Percentiles rank a stretch among this genome's conserved stretches.
Evolutionary conservation across 148 eudicot species (phyloP).

Genomic region (Hydrangea macrophylla): DNA sequence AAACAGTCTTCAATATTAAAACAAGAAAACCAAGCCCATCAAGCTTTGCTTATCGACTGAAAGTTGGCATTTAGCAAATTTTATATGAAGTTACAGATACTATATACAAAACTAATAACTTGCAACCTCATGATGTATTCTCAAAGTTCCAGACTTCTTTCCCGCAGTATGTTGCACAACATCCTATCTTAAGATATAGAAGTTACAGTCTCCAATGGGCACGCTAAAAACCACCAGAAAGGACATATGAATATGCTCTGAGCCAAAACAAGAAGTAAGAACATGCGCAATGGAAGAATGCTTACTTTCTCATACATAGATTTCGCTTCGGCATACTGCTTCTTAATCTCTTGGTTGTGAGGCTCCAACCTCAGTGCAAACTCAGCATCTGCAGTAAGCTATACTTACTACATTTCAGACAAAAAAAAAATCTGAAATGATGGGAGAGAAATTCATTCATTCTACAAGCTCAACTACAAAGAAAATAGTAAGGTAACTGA

Average conservation of each 20-base stretch:
- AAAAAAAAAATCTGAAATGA: constrained; percentile 12
- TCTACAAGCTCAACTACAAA: neutral
- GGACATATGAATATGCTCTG: neutral
- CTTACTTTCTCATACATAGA: constrained; percentile 73
- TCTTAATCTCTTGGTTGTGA: constrained; percentile 78
- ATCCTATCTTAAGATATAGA: neutral
- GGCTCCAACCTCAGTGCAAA: constrained; percentile 94
- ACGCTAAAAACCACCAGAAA: neutral
- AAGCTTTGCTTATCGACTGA: too few species aligned
- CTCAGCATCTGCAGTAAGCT: constrained; percentile 67
- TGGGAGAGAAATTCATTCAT: neutral
- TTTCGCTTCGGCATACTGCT: constrained; percentile 71
- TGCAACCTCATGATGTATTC: neutral
- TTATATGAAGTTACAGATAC: neutral
- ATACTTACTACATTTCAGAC: constrained; percentile 15
- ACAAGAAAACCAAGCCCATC: too few species aligned
- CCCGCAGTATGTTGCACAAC: neutral
- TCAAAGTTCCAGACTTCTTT: neutral
- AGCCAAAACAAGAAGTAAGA: neutral
- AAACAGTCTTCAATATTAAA: too few species aligned
- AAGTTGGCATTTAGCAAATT: too few species aligned
- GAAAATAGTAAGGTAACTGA: neutral
- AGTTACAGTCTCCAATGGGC: neutral
- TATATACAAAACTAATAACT: neutral
- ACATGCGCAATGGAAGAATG: neutral